phyloP scores from a whole-genome alignment of 1,139 yeast genomes.

The Geotrichum fermentans region DNA sequence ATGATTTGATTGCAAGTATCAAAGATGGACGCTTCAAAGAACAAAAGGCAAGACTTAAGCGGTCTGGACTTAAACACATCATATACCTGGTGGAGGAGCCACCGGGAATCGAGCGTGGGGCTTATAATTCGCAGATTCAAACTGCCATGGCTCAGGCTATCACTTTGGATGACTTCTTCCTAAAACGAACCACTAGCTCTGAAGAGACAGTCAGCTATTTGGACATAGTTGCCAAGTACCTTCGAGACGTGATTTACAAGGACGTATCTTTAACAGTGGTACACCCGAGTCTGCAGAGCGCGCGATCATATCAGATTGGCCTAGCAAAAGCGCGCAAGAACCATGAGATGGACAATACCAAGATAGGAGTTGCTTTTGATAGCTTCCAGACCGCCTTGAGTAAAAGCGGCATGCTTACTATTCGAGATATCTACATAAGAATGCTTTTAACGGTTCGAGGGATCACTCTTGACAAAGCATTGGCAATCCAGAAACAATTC shows the following conservation, averaged over 20 bases:
- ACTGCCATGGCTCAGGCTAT: constrained; percentile 75
- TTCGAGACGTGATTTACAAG: constrained; percentile 35
- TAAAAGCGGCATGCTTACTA: constrained; percentile 65
- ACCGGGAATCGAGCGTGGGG: constrained; percentile 38
- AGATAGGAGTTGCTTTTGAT: constrained; percentile 50
- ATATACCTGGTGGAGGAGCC: constrained; percentile 83
- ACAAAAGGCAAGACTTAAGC: constrained; percentile 70
- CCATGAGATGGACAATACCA: constrained; percentile 31
- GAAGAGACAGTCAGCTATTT: constrained; percentile 73
- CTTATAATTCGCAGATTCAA: constrained; percentile 60
- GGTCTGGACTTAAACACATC: constrained; percentile 62
- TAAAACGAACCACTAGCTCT: constrained; percentile 63
- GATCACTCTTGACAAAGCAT: constrained; percentile 77
- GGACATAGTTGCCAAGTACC: constrained; percentile 50
- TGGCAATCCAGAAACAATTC: constrained; percentile 61
- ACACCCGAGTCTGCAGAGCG: constrained; percentile 49
- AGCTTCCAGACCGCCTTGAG: constrained; percentile 67
- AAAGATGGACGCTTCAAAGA: constrained; percentile 79
- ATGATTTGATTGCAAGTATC: constrained; percentile 78
- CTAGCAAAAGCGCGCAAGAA: constrained; percentile 21
- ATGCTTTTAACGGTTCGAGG: constrained; percentile 81
- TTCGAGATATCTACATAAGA: constrained; percentile 67
- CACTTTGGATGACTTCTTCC: constrained; percentile 59
- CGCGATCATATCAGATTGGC: constrained; percentile 21
- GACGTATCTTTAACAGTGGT: constrained; percentile 29